phyloP scores from a whole-genome alignment of 495 filamentous ascomycete species.

The Stereocaulon alpinum region DNA sequence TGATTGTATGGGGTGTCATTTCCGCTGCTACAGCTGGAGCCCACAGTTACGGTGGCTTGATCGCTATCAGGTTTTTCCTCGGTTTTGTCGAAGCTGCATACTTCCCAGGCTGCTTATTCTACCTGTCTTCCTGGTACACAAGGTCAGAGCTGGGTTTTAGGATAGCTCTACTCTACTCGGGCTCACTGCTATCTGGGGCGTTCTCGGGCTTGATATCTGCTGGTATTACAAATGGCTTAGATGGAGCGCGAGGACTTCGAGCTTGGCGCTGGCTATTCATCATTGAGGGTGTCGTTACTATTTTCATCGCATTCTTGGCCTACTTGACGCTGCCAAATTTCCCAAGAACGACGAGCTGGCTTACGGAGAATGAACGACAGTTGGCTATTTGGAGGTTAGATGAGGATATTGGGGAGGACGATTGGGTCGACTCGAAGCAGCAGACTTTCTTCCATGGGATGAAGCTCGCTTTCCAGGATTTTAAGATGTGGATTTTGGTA shows the following conservation, averaged over 20 bases:
- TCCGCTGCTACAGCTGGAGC: slow-evolving; percentile 51
- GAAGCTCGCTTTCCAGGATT: slow-evolving; percentile 59
- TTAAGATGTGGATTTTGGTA: slow-evolving; percentile 63
- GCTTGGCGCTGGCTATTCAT: slow-evolving; percentile 69
- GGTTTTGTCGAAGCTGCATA: slow-evolving; percentile 52
- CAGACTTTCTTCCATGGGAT: slow-evolving; percentile 58
- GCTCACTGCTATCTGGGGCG: slow-evolving; percentile 44
- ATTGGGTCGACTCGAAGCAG: slow-evolving; percentile 54
- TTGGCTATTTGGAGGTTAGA: slow-evolving; percentile 61
- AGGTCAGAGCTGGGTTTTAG: slow-evolving; percentile 41
- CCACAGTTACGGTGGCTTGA: slow-evolving; percentile 47
- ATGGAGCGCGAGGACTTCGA: slow-evolving; percentile 33
- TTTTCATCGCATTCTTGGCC: slow-evolving; percentile 41
- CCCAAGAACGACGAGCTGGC: slow-evolving; percentile 65
- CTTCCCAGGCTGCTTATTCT: slow-evolving; percentile 41
- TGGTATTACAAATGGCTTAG: slow-evolving; percentile 37
- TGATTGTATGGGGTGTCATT: slow-evolving; percentile 66
- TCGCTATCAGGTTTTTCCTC: slow-evolving; percentile 60
- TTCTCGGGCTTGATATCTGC: slow-evolving; percentile 56
- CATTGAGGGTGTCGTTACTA: slow-evolving; percentile 57
- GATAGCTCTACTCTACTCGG: slow-evolving; percentile 38
- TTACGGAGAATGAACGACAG: slow-evolving; percentile 56
- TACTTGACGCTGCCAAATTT: slow-evolving; percentile 66
- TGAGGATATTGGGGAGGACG: slow-evolving; percentile 71
- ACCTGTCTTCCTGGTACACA: slow-evolving; percentile 42